Evolutionary conservation across 306 rosid genomes (phyloP).

Genomic region (Cicer cuneatum): DNA sequence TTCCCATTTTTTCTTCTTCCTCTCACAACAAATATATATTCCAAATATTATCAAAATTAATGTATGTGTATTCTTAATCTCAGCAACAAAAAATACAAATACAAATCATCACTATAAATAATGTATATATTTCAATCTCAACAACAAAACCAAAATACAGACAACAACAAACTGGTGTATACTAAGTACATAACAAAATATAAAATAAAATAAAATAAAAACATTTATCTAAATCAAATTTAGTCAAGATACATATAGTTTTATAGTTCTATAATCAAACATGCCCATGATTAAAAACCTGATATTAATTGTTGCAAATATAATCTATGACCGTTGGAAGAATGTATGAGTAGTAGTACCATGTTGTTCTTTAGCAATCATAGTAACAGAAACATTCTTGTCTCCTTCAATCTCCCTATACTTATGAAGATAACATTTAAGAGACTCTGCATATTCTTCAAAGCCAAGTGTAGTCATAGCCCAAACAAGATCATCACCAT

Average conservation of each 20-base stretch:
- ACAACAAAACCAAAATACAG: not conserved
- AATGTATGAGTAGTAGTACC: not conserved
- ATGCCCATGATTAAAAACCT: not conserved
- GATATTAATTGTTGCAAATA: not conserved
- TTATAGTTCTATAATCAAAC: too few species aligned
- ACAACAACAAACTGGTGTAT: slow-evolving; percentile 2
- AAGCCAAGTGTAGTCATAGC: slow-evolving; percentile 70
- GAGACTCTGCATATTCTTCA: slow-evolving; percentile 63
- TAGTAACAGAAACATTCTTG: slow-evolving; percentile 35
- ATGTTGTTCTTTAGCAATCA: not conserved
- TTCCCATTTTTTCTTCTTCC: not conserved
- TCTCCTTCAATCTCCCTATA: slow-evolving; percentile 65
- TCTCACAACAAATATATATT: not conserved
- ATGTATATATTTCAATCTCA: not conserved
- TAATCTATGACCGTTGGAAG: not conserved
- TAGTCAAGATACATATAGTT: too few species aligned
- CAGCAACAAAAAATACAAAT: not conserved
- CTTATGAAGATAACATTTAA: slow-evolving; percentile 61
- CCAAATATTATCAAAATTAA: not conserved
- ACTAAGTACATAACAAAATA: not conserved
- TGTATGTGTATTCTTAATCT: not conserved
- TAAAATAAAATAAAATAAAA: too few species aligned
- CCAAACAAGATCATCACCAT: slow-evolving; percentile 71
- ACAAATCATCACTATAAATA: not conserved
- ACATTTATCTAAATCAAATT: too few species aligned